phyloP scores from a whole-genome alignment of 352 stramenopile species.

The Phytopythium litorale region DNA sequence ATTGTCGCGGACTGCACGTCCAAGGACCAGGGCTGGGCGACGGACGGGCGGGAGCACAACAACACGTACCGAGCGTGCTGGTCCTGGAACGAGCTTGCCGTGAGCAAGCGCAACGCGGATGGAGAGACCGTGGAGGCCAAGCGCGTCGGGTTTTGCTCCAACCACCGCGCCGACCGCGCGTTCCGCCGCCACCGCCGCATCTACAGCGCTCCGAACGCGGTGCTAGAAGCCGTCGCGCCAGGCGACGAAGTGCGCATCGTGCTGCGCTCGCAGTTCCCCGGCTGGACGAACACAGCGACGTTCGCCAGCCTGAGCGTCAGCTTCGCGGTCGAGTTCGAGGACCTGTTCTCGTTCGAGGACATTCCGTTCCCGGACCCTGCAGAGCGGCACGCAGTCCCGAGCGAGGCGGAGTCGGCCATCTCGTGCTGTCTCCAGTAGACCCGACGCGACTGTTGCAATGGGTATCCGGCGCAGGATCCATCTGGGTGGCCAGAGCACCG shows the following conservation, averaged over 20 bases:
- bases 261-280: slow-evolving; percentile 54
- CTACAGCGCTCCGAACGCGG: slow-evolving; percentile 21
- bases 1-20: slow-evolving; percentile 55
- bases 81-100: slow-evolving; percentile 63
- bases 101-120: slow-evolving; percentile 23
- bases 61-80: slow-evolving; percentile 50
- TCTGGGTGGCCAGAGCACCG: neutral
- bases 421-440: slow-evolving; percentile 24
- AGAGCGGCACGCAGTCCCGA: slow-evolving; percentile 3
- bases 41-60: slow-evolving; percentile 33
- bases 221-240: slow-evolving; percentile 38
- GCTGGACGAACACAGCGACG: slow-evolving; percentile 61
- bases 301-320: slow-evolving; percentile 41
- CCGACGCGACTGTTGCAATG: neutral
- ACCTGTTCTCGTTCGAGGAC: slow-evolving; percentile 38
- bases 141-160: slow-evolving; percentile 32
- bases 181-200: slow-evolving; percentile 59
- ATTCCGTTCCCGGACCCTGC: slow-evolving; percentile 31
- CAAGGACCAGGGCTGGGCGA: slow-evolving; percentile 74
- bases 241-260: slow-evolving; percentile 50
- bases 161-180: slow-evolving; percentile 40
- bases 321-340: slow-evolving; percentile 45
- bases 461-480: neutral
- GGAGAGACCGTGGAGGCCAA: slow-evolving; percentile 16
- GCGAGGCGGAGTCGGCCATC: slow-evolving; percentile 8